These are phyloP conservation scores for Xylaria castorea DNA, from an alignment of 495 filamentous ascomycete genomes.

Conservation along the genomic window DNA sequence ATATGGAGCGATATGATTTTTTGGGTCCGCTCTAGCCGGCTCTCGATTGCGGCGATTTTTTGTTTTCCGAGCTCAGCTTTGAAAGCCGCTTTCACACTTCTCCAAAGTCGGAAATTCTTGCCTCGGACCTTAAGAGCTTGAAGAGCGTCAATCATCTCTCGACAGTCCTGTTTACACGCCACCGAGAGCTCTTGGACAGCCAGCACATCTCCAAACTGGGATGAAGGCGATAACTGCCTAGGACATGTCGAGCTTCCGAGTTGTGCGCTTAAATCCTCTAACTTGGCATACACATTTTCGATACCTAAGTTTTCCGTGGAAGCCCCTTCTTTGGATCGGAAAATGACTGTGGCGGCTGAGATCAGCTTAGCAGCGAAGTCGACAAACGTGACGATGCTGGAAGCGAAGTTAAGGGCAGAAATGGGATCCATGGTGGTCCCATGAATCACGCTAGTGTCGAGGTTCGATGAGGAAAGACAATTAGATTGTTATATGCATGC, in stretches of 20 bases:
- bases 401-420: not conserved
- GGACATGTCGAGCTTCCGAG: not conserved
- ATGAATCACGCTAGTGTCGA: not conserved
- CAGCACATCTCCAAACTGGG: not conserved
- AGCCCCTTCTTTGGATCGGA: not conserved
- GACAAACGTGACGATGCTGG: not conserved
- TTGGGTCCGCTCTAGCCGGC: not conserved
- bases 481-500: not conserved
- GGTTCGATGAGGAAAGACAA: not conserved
- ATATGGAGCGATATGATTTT: not conserved
- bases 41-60: not conserved
- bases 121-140: conserved; percentile 1
- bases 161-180: not conserved
- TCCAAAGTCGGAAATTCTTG: not conserved
- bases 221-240: not conserved
- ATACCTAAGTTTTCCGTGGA: not conserved
- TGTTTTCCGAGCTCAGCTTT: not conserved
- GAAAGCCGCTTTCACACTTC: not conserved
- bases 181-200: not conserved
- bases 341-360: not conserved
- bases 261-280: not conserved
- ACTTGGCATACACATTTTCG: not conserved
- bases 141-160: not conserved
- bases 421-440: not conserved
- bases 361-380: not conserved